Conservation (phyloP, 1,139 yeast species). For the Blastobotrys illinoisensis region DNA sequence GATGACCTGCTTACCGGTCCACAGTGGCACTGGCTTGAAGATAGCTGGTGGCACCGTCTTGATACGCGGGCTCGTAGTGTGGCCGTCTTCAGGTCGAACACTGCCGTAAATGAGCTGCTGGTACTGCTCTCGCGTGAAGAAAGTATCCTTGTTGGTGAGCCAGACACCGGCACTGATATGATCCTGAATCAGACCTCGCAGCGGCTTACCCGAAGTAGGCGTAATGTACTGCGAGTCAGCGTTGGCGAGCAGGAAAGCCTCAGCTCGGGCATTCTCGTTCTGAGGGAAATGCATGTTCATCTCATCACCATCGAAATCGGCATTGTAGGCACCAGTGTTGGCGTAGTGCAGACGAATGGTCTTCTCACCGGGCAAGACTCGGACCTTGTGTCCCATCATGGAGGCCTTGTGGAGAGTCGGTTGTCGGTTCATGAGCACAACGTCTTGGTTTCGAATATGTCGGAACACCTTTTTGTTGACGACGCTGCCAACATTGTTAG, state of each 20-base stretch:
- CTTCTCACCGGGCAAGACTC: constrained; percentile 96
- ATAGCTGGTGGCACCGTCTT: constrained; percentile 87
- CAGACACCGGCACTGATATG: constrained; percentile 99
- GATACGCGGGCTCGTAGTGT: constrained; percentile 66
- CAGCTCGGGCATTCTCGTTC: constrained; percentile 95
- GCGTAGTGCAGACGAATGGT: constrained; percentile 96
- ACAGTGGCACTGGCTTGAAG: constrained; percentile 76
- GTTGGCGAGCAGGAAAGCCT: constrained; percentile 89
- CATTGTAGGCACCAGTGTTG: constrained; percentile 97
- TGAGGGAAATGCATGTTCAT: constrained; percentile 99
- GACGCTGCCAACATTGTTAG: constrained; percentile 43
- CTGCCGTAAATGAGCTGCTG: constrained; percentile 94
- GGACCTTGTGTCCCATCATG: constrained; percentile 98
- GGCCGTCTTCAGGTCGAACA: constrained; percentile 98
- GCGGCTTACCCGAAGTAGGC: constrained; percentile 97
- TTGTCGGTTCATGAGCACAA: constrained; percentile 97
- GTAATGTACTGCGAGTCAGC: constrained; percentile 96
- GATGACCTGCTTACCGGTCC: constrained; percentile 99
- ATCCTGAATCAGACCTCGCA: constrained; percentile 98
- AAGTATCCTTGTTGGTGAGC: constrained; percentile 88
- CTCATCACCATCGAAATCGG: constrained; percentile 99
- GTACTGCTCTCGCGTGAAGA: constrained; percentile 85
- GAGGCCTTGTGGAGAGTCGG: constrained; percentile 99
- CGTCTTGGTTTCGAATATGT: constrained; percentile 91
- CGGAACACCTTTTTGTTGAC: constrained; percentile 89